Base-by-base conservation (phyloP, 164 flowering plant genomes). In the Umbilicus rupestris region DNA sequence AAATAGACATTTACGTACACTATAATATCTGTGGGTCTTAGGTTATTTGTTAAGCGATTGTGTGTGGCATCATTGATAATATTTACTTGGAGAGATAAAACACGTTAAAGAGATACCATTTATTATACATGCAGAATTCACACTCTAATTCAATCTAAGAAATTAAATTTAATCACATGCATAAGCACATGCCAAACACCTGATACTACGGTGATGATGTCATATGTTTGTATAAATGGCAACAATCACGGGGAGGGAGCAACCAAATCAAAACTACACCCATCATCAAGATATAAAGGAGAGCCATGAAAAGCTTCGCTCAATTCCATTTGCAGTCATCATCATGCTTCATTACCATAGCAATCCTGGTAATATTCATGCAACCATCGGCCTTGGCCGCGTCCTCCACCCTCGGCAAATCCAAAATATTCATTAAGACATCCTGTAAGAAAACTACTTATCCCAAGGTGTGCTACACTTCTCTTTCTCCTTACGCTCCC, bases 391-490 rank as follows among this genome's bases (percentile, higher is more conserved):
- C 57, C 37, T 47, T 69, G 16, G 29, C 72, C 2, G 22, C 76
- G 0, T 66, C 16, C 28, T 35, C 68, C 33, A 30, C 39, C 58
- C 28, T 65, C 50, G 24, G 22, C 37, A 65, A 45, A 67, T 42
- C 52, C 78, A 74, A 12, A 57, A 46, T 31, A 12, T 77, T 44
- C 74, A 50, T 80, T 35, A 67, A 64, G 55, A 72, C 62, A 7
- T 33, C 77, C 4, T 80, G 83, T 74, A 72, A 24, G 10, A 55
- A 69, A 9, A 73, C 79, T 31, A 62, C 64, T 44, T 80, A 71
- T 66, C 71, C 80, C 15, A 1, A 31, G 4, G 22, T 63, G 3
- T 80, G 83, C 70, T 63, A 68, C 78, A 33, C 49, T 0, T 63
- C 73, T 12, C 78, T 80, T 63, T 68, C 66, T 12, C 26, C 81